Base-by-base conservation (phyloP, 805 yeast genomes). In the Starmera amethionina region DNA sequence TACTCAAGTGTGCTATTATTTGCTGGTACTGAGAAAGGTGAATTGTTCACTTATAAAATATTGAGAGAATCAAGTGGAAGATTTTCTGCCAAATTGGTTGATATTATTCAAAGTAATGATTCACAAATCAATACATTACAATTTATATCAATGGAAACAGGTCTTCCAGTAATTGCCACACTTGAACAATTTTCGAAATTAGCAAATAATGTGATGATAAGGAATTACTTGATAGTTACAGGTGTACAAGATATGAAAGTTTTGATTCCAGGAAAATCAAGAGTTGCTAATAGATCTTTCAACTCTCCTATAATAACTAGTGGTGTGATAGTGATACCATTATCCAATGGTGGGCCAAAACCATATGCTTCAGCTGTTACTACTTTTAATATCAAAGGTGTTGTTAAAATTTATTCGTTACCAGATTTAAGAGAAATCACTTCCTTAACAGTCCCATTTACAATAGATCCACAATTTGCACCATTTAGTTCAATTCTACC, bases 21-120 rank as follows among this genome's bases (percentile, higher is more conserved):
- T 19, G 82, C 79, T 11, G 97, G 97, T 19, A 82, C 96, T 0
- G 73, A 76, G 41, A 62, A 63, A 13, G 97, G 97, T 14, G 82
- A 84, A 41, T 53, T 87, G 11, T 45, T 80, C 25, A 68, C 77
- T 0, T 85, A 72, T 59, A 77, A 79, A 51, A 59, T 89, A 3
- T 55, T 78, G 4, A 95, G 95, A 1, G 71, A 69, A 34, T 63
- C 70, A 0, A 59, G 69, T 35, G 93, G 90, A 0, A 65, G 77
- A 38, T 87, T 78, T 53, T 62, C 65, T 27, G 82, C 77, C 0
- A 70, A 69, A 22, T 70, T 70, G 42, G 65, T 73, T 8, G 79
- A 68, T 32, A 55, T 62, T 0, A 60, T 72, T 6, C 70, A 68
- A 32, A 64, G 75, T 0, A 73, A 74, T 36, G 75, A 70, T 29